phyloP scores from a whole-genome alignment of 768 basidiomycete genomes.

The Candolleomyces eurysporus region DNA sequence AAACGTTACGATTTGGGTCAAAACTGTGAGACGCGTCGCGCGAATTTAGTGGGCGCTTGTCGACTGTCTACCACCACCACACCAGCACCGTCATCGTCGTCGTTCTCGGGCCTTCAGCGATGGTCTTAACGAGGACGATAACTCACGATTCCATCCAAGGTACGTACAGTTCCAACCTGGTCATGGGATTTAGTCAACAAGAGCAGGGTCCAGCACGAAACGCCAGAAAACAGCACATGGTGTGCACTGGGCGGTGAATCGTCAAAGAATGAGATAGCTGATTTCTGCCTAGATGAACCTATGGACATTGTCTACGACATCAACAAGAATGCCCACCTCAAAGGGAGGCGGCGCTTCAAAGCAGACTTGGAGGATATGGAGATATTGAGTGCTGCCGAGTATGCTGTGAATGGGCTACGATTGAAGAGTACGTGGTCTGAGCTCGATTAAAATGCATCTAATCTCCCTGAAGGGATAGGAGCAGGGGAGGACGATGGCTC shows the following conservation, averaged over 20 bases:
- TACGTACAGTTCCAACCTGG: not conserved
- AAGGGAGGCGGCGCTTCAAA: constrained; percentile 55
- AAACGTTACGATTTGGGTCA: not conserved
- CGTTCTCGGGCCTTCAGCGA: not conserved
- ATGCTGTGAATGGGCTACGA: constrained; percentile 34
- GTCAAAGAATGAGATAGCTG: not conserved
- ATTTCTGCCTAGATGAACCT: not conserved
- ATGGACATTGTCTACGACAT: constrained; percentile 21
- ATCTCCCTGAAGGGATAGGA: constrained; percentile 38
- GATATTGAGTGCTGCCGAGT: constrained; percentile 32
- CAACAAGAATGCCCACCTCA: constrained; percentile 43
- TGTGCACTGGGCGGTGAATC: constrained; percentile 16
- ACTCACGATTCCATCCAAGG: not conserved
- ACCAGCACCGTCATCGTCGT: not conserved
- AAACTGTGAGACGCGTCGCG: not conserved
- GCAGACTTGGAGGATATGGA: constrained; percentile 55
- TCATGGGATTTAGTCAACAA: not conserved
- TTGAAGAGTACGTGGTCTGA: constrained; percentile 37
- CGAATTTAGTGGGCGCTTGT: not conserved
- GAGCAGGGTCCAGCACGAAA: constrained; percentile 24
- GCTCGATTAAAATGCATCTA: not conserved
- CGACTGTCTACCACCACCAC: not conserved
- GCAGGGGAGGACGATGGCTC: constrained; percentile 64
- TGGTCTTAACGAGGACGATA: not conserved
- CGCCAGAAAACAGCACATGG: constrained; percentile 28